Percentiles rank a stretch among this genome's conserved stretches.
Conservation (phyloP, 805 yeast genomes). For the Wickerhamiella qilinensis region DNA sequence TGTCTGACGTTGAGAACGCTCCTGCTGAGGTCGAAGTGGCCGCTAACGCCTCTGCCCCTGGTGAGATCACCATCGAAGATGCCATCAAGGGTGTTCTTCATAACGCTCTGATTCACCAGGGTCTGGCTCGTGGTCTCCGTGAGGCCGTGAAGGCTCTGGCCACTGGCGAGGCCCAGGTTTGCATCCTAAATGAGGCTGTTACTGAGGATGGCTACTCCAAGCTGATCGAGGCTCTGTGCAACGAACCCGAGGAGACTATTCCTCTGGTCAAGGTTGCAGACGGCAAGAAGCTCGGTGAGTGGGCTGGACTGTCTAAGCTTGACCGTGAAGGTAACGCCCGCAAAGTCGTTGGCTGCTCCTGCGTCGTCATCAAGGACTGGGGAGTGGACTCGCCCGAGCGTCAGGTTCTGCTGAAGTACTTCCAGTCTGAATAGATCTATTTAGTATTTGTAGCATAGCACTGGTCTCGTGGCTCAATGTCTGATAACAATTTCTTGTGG, state of each 20-base stretch:
- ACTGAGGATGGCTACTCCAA: slow-evolving; percentile 94
- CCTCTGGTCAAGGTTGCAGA: slow-evolving; percentile 99
- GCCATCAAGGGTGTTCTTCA: slow-evolving; percentile 96
- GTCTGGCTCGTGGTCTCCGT: slow-evolving; percentile 99
- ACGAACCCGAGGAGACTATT: slow-evolving; percentile 89
- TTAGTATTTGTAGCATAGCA: no score
- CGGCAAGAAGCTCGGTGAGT: slow-evolving; percentile 99
- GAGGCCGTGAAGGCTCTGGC: slow-evolving; percentile 98
- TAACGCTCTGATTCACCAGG: slow-evolving; percentile 86
- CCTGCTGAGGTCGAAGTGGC: slow-evolving; percentile 67
- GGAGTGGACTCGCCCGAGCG: slow-evolving; percentile 99
- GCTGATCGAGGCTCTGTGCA: slow-evolving; percentile 98
- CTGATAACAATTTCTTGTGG: no score
- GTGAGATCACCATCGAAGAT: slow-evolving; percentile 91
- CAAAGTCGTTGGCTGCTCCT: slow-evolving; percentile 99
- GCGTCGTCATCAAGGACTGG: slow-evolving; percentile 99
- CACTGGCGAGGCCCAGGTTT: slow-evolving; percentile 93
- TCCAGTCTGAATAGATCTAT: slow-evolving; percentile 61
- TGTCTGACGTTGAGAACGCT: slow-evolving; percentile 89
- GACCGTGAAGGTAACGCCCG: slow-evolving; percentile 99
- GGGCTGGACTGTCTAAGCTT: slow-evolving; percentile 99
- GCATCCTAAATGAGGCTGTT: slow-evolving; percentile 95
- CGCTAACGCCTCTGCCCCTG: slow-evolving; percentile 67
- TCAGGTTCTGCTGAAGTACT: slow-evolving; percentile 87
- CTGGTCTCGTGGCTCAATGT: no score